Conservation (phyloP, 371 early-diverging fungal species). For the Fennellomyces sp. region DNA sequence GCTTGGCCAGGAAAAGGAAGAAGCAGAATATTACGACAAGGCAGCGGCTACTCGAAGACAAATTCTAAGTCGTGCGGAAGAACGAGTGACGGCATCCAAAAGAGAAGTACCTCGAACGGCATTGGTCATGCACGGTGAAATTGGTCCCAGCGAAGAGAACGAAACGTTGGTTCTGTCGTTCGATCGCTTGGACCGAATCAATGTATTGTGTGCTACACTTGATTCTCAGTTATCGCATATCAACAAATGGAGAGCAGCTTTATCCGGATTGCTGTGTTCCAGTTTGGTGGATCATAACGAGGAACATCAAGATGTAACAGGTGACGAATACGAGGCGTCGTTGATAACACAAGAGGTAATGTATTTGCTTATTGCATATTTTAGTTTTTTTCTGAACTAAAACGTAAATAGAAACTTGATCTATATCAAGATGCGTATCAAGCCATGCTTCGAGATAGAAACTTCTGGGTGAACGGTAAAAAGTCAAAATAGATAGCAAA, state of each 20-base stretch:
- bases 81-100: slow-evolving; percentile 17
- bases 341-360: slow-evolving; percentile 40
- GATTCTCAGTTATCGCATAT: slow-evolving; percentile 33
- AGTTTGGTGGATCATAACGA: slow-evolving; percentile 29
- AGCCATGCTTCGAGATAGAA: slow-evolving; percentile 25
- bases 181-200: slow-evolving; percentile 25
- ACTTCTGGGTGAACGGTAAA: slow-evolving; percentile 26
- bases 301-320: slow-evolving; percentile 24
- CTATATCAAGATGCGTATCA: slow-evolving; percentile 32
- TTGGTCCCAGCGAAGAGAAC: slow-evolving; percentile 13
- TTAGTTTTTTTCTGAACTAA: neutral
- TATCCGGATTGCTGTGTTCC: slow-evolving; percentile 21
- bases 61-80: slow-evolving; percentile 29
- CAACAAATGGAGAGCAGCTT: slow-evolving; percentile 21
- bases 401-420: slow-evolving; percentile 15
- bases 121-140: neutral
- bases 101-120: neutral
- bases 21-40: slow-evolving; percentile 44
- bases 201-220: slow-evolving; percentile 18
- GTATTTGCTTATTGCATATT: neutral
- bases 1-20: slow-evolving; percentile 33
- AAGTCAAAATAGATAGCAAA: neutral
- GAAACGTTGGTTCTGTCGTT: slow-evolving; percentile 11
- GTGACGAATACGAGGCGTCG: slow-evolving; percentile 45
- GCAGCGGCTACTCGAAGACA: slow-evolving; percentile 53